Conservation (phyloP, 129 eudicot genomes). For the Flaveria robusta region DNA sequence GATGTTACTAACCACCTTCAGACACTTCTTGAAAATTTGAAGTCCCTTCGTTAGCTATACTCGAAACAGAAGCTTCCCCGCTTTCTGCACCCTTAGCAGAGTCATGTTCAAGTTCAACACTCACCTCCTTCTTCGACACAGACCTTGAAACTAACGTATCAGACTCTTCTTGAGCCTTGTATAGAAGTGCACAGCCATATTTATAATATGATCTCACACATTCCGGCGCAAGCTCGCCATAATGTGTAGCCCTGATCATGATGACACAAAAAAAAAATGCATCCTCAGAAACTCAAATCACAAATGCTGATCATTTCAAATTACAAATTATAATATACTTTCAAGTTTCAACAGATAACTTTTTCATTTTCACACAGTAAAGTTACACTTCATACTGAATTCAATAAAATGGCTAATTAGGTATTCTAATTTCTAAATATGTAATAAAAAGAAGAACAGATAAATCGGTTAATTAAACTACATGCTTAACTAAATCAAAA, state of each 20-base stretch:
- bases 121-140: slow-evolving; percentile 73
- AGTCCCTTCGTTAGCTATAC: slow-evolving; percentile 43
- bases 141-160: slow-evolving; percentile 62
- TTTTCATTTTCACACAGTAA: neutral
- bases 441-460: neutral
- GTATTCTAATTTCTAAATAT: neutral
- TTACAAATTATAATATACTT: neutral
- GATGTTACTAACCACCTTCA: slow-evolving; percentile 49
- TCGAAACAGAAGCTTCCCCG: slow-evolving; percentile 55
- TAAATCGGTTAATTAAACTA: neutral
- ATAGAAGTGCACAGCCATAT: slow-evolving; percentile 83
- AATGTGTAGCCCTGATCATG: slow-evolving; percentile 72
- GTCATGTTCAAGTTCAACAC: slow-evolving; percentile 42
- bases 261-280: neutral
- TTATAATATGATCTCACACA: slow-evolving; percentile 75
- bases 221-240: slow-evolving; percentile 92
- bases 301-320: neutral
- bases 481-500: neutral
- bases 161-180: slow-evolving; percentile 94
- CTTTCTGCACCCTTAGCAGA: slow-evolving; percentile 43
- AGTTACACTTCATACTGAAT: neutral
- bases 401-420: neutral
- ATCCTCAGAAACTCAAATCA: slow-evolving; percentile 13
- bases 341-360: too few species aligned
- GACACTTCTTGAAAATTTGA: slow-evolving; percentile 12